Percentiles rank a stretch among this genome's conserved stretches.
These are phyloP conservation scores for Metarhizium guizhouense DNA, from an alignment of 2,329 filamentous ascomycete species.

Conservation along the genomic window DNA sequence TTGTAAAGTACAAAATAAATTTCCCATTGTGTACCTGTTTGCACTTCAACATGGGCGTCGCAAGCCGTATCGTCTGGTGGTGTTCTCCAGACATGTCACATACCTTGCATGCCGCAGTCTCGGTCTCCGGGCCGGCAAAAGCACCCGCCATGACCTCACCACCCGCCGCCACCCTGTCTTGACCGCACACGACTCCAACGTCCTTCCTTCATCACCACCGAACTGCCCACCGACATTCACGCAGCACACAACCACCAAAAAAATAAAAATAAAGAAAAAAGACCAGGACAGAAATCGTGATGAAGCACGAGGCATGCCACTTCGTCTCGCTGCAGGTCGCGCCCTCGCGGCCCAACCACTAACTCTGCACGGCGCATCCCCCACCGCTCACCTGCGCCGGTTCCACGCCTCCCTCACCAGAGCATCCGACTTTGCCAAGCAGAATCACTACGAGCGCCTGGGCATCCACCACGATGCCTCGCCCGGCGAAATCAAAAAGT, in stretches of 20 bases:
- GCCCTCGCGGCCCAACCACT: not conserved
- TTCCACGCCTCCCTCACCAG: constrained; percentile 15
- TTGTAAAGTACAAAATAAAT: too few species aligned
- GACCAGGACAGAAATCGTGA: constrained; percentile 26
- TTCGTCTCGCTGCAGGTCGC: constrained; percentile 14
- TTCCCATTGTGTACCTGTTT: too few species aligned
- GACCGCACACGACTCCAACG: too few species aligned
- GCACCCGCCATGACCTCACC: too few species aligned
- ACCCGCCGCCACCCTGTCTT: too few species aligned
- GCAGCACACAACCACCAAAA: constrained; percentile 19
- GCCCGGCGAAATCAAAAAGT: constrained; percentile 78
- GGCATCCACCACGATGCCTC: constrained; percentile 63
- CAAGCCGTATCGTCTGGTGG: too few species aligned
- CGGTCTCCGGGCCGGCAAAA: too few species aligned
- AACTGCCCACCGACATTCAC: not conserved
- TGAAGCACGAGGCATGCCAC: constrained; percentile 50
- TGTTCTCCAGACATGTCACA: too few species aligned
- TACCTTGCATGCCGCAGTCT: too few species aligned
- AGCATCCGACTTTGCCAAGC: constrained; percentile 15
- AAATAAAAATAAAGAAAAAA: not conserved
- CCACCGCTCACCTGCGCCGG: constrained; percentile 7
- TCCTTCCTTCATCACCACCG: too few species aligned
- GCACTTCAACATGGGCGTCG: too few species aligned
- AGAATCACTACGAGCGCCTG: constrained; percentile 76
- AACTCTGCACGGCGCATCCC: not conserved